Conservation (phyloP, 2,329 filamentous ascomycete genomes). For the Alternaria rosae region DNA sequence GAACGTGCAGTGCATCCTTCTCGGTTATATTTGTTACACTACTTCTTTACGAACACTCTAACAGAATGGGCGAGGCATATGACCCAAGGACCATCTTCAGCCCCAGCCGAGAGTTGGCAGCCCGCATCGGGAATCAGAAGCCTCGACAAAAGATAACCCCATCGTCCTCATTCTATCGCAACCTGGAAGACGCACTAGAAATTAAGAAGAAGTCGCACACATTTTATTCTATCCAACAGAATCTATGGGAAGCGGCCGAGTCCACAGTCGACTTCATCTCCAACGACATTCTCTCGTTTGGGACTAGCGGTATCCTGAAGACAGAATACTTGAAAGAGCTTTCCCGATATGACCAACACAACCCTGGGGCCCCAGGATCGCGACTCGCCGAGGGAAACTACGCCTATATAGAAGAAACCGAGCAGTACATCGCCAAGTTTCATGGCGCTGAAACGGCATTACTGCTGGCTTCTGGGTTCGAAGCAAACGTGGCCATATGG, state of each 20-base stretch:
- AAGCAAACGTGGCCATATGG: not conserved
- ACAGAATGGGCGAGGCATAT: not conserved
- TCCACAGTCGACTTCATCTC: not conserved
- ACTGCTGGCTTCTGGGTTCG: not conserved
- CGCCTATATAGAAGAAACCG: not conserved
- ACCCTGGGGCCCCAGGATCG: not conserved
- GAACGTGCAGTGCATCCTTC: not conserved
- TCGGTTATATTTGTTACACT: not conserved
- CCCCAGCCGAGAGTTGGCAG: not conserved
- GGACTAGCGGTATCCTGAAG: not conserved
- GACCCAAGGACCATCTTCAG: not conserved
- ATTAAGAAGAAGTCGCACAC: not conserved
- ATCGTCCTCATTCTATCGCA: not conserved
- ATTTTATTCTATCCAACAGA: not conserved
- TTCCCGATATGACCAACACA: not conserved
- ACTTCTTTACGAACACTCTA: not conserved
- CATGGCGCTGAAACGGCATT: not conserved
- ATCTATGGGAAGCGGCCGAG: not conserved
- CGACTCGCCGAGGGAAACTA: not conserved
- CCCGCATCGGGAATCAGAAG: not conserved
- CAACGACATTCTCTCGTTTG: not conserved
- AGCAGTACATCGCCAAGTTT: not conserved
- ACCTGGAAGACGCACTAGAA: not conserved
- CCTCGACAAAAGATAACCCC: not conserved
- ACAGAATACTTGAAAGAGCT: not conserved